phyloP scores from a whole-genome alignment of 2,329 filamentous ascomycete genomes.

The Hypoxylon sp. region DNA sequence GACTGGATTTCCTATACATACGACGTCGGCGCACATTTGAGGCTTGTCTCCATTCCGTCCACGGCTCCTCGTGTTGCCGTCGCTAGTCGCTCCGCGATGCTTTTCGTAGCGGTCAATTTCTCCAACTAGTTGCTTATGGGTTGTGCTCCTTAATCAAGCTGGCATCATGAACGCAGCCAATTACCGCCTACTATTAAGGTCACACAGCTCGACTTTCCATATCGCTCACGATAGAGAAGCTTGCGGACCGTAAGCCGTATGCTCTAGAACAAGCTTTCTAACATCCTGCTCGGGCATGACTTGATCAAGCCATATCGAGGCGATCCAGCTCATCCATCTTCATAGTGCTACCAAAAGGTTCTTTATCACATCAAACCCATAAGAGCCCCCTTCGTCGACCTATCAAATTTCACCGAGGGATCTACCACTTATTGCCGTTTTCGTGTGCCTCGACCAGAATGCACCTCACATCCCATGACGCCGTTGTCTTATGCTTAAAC shows the following conservation, averaged over 20 bases:
- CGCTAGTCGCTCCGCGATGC: constrained; percentile 5
- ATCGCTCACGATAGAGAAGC: background rate
- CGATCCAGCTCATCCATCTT: constrained; percentile 5
- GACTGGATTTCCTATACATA: constrained; percentile 21
- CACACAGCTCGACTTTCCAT: constrained; percentile 1
- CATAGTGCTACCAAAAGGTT: constrained; percentile 6
- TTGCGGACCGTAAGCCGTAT: background rate
- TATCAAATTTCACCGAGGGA: constrained; percentile 39
- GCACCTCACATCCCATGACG: constrained; percentile 41
- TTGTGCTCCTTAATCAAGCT: constrained; percentile 1
- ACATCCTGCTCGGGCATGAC: background rate
- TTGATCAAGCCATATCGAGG: constrained; percentile 10
- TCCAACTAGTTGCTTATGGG: constrained; percentile 11
- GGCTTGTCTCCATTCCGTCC: constrained; percentile 6
- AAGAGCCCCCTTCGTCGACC: constrained; percentile 26
- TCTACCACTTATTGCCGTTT: constrained; percentile 38
- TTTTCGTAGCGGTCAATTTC: constrained; percentile 11
- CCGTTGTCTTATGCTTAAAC: constrained; percentile 45
- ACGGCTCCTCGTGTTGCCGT: constrained; percentile 23
- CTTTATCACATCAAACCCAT: constrained; percentile 4
- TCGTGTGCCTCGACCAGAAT: constrained; percentile 32
- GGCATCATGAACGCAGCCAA: constrained; percentile 4
- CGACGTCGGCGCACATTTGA: constrained; percentile 17
- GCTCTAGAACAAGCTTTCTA: constrained; percentile 11
- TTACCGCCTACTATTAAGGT: background rate